Conservation (phyloP, 208 protist genomes). For the Trypanosoma theileri region DNA sequence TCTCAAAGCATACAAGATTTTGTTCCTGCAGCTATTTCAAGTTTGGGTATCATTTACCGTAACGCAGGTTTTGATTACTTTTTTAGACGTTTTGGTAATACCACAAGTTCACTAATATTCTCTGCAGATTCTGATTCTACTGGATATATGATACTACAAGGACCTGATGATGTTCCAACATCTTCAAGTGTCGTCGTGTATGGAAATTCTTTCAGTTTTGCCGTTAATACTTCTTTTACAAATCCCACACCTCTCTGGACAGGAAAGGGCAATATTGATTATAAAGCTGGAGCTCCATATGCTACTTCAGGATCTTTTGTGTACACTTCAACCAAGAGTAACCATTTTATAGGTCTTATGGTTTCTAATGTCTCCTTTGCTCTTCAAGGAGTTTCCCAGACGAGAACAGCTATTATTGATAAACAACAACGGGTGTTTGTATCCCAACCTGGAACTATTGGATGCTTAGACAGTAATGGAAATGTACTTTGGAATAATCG, state of each 20-base stretch:
- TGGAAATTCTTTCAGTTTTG: conserved; percentile 20
- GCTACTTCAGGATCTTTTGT: conserved; percentile 13
- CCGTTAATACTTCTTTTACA: conserved; percentile 15
- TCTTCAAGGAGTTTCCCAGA: conserved; percentile 1
- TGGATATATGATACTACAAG: conserved; percentile 15
- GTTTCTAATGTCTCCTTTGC: not conserved
- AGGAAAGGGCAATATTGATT: not conserved
- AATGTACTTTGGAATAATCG: conserved; percentile 21
- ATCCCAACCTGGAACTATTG: conserved; percentile 16
- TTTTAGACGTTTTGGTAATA: conserved; percentile 4
- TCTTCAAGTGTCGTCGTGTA: conserved; percentile 16
- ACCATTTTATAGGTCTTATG: conserved; percentile 2
- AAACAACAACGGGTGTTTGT: conserved; percentile 4
- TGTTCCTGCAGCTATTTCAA: conserved; percentile 13
- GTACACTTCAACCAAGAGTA: conserved; percentile 5
- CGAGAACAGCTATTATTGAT: conserved; percentile 2
- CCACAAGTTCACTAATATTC: not conserved
- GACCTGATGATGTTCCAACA: not conserved
- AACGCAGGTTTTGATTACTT: conserved; percentile 11
- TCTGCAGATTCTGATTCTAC: not conserved
- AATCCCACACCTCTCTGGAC: conserved; percentile 2
- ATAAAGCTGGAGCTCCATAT: not conserved
- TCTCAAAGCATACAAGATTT: not conserved
- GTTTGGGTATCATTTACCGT: conserved; percentile 12
- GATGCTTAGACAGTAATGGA: conserved; percentile 8